phyloP scores from a whole-genome alignment of 139 green algal genomes.

The Nannochloris sp. region DNA sequence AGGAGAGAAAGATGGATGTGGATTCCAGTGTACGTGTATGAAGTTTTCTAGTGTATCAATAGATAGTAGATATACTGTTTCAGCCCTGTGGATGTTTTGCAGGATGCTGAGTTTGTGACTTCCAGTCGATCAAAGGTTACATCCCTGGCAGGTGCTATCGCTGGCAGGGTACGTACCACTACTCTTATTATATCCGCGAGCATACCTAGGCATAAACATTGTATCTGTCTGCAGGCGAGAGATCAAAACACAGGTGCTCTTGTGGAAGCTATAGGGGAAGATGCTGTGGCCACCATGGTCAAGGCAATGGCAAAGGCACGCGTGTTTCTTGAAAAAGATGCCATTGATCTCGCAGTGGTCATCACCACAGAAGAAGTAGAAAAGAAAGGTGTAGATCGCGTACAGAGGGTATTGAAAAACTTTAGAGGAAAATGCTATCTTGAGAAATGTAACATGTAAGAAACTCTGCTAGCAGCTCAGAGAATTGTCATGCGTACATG shows the following conservation, averaged over 20 bases:
- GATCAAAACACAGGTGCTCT: neutral
- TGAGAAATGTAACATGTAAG: neutral
- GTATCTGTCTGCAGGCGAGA: too few species aligned
- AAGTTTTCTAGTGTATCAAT: neutral
- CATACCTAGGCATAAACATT: too few species aligned
- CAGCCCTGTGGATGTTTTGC: neutral
- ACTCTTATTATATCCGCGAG: too few species aligned
- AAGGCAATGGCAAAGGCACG: slow-evolving; percentile 24
- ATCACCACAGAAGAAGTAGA: slow-evolving; percentile 26
- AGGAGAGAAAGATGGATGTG: too few species aligned
- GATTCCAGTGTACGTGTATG: neutral
- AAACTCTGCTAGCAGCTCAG: neutral
- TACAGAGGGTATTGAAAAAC: neutral
- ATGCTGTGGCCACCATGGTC: slow-evolving; percentile 25
- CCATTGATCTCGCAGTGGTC: slow-evolving; percentile 20
- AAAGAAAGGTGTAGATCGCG: slow-evolving; percentile 23
- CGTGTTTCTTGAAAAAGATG: slow-evolving; percentile 29
- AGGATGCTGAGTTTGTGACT: slow-evolving; percentile 17
- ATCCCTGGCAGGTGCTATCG: slow-evolving; percentile 23
- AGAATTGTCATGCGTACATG: too few species aligned
- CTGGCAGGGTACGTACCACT: slow-evolving; percentile 3
- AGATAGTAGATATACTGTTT: neutral
- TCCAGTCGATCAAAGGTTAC: slow-evolving; percentile 19
- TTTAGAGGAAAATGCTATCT: neutral
- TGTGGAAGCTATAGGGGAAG: slow-evolving; percentile 22